Base-by-base conservation (phyloP, 1,139 yeast species). In the Suhomyces choctaworum region DNA sequence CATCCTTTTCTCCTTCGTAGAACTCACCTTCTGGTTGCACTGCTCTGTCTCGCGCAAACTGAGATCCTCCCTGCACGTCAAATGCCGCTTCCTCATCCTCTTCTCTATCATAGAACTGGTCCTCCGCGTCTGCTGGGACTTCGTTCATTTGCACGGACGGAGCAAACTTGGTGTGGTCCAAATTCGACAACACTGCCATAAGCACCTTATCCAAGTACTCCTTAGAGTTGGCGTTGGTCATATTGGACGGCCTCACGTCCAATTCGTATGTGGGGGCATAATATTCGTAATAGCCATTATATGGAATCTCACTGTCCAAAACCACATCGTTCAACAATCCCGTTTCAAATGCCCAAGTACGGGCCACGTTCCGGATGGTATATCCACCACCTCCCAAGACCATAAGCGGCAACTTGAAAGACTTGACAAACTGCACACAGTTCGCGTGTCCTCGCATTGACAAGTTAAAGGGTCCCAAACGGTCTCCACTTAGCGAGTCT, bases 341-440 rank as follows among this genome's bases (percentile, higher is more conserved):
- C 2, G 96, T 83, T 64, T 92, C 98, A 58, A 76, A 90, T 26
- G 96, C 80, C 98, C 98, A 92, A 5, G 96, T 82, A 52, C 97
- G 73, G 22, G 96, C 89, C 28, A 92, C 98, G 58, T 92, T 92
- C 59, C 97, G 75, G 82, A 92, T 92, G 16, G 97, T 92, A 61
- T 92, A 92, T 22, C 98, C 98, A 51, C 98, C 98, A 36, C 98
- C 98, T 27, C 98, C 98, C 14, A 92, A 74, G 16, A 90, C 95
- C 72, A 92, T 73, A 70, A 88, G 75, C 7, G 97, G 98, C 35
- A 89, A 68, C 32, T 88, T 87, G 58, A 90, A 87, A 23, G 87
- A 78, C 60, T 88, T 88, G 46, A 92, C 89, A 58, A 73, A 92
- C 54, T 83, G 84, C 31, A 90, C 95, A 68, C 97, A 92, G 61